Conservation (phyloP, 1,284 basidiomycete genomes). For the Pterulicium gracile region DNA sequence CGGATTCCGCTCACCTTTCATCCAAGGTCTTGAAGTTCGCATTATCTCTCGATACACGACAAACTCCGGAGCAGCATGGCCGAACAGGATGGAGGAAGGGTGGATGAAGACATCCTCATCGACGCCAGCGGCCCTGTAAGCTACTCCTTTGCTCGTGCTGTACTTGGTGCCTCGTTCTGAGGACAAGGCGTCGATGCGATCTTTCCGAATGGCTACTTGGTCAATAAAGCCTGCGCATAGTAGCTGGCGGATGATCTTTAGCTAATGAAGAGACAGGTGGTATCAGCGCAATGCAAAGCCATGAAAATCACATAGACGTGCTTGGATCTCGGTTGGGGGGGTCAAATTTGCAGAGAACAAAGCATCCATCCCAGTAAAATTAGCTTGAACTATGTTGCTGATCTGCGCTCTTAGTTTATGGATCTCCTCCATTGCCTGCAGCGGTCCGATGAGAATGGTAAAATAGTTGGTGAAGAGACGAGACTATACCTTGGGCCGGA, state of each 20-base stretch:
- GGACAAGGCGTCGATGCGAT: conserved; percentile 50
- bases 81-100: conserved; percentile 74
- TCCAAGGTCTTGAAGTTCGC: conserved; percentile 63
- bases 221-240: conserved; percentile 90
- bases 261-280: conserved; percentile 28
- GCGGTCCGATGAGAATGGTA: conserved; percentile 2
- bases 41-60: conserved; percentile 80
- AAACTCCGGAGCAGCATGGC: conserved; percentile 73
- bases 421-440: conserved; percentile 96
- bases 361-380: conserved; percentile 53
- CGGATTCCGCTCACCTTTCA: conserved; percentile 53
- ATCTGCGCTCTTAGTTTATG: conserved; percentile 94
- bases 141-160: conserved; percentile 67
- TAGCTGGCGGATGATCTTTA: conserved; percentile 88
- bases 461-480: background rate
- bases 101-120: conserved; percentile 89
- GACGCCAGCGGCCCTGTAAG: conserved; percentile 80
- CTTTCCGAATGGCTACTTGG: conserved; percentile 89
- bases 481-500: conserved; percentile 71
- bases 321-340: conserved; percentile 72
- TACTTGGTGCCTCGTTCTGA: conserved; percentile 55
- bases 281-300: conserved; percentile 4
- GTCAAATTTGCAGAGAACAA: conserved; percentile 49
- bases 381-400: conserved; percentile 66
- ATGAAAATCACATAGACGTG: conserved; percentile 17